These are phyloP conservation scores for Penicillium sp. DNA, from an alignment of 2,329 filamentous ascomycete species.

Conservation along the genomic window DNA sequence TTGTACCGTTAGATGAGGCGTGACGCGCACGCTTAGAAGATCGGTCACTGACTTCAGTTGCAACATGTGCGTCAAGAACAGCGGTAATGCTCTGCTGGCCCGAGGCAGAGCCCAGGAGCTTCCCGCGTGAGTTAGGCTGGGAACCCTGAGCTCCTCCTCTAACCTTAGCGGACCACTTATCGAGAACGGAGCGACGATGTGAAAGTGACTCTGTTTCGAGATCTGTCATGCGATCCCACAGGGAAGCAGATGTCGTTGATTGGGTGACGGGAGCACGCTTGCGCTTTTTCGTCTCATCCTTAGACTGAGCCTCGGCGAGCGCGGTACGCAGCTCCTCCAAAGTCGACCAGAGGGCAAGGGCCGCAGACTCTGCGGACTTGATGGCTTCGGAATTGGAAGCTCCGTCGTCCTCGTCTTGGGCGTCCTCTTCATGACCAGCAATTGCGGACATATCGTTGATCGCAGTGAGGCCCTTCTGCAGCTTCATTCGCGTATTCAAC, in stretches of 20 bases:
- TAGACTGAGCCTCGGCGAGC: slow-evolving; percentile 42
- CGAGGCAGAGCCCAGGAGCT: slow-evolving; percentile 60
- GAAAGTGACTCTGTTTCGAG: slow-evolving; percentile 65
- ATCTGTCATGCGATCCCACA: slow-evolving; percentile 73
- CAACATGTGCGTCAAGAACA: slow-evolving; percentile 50
- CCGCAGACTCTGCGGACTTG: slow-evolving; percentile 82
- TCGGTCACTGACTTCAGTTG: slow-evolving; percentile 42
- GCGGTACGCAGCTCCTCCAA: slow-evolving; percentile 51
- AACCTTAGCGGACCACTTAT: slow-evolving; percentile 89
- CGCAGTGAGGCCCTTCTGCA: slow-evolving; percentile 87
- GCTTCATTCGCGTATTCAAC: slow-evolving; percentile 84
- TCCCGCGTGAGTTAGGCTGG: slow-evolving; percentile 62
- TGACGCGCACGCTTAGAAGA: slow-evolving; percentile 37
- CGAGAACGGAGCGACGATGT: slow-evolving; percentile 72
- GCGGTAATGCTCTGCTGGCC: slow-evolving; percentile 56
- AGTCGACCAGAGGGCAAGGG: slow-evolving; percentile 81
- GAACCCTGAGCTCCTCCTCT: slow-evolving; percentile 56
- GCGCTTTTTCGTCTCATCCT: slow-evolving; percentile 43
- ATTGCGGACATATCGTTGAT: slow-evolving; percentile 71
- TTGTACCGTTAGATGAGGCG: slow-evolving; percentile 6
- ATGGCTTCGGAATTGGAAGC: slow-evolving; percentile 52
- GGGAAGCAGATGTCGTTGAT: slow-evolving; percentile 61
- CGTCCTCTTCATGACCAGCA: slow-evolving; percentile 47
- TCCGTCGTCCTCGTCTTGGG: slow-evolving; percentile 31
- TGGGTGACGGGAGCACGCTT: slow-evolving; percentile 57